Conservation (phyloP, 108 stramenopile genomes). For the Seminavis robusta region DNA sequence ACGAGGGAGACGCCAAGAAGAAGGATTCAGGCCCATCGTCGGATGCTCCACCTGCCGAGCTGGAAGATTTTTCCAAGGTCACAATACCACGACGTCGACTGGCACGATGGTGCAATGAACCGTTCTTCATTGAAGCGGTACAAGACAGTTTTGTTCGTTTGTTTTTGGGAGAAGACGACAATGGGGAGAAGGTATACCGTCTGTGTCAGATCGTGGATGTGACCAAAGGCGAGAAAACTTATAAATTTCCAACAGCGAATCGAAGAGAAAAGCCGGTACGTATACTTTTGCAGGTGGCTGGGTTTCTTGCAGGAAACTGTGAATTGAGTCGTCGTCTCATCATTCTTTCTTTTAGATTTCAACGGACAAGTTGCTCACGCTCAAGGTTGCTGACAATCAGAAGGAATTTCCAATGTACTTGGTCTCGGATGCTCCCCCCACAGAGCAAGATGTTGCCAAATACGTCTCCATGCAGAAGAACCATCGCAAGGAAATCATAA, state of each 20-base stretch:
- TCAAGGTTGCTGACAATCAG: conserved; percentile 66
- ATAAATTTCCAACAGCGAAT: conserved; percentile 57
- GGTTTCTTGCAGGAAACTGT: no score
- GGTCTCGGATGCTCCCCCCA: conserved; percentile 70
- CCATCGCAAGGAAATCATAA: conserved; percentile 41
- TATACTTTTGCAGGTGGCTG: neutral
- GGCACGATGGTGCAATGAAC: conserved; percentile 86
- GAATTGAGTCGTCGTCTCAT: neutral
- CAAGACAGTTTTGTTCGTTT: conserved; percentile 70
- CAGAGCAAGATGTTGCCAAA: conserved; percentile 60
- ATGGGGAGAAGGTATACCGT: conserved; percentile 80
- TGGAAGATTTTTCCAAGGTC: conserved; percentile 71
- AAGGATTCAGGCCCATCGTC: conserved; percentile 21
- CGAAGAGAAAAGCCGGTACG: conserved; percentile 61
- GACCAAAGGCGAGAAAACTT: conserved; percentile 35
- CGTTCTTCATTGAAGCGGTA: conserved; percentile 79
- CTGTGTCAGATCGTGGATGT: conserved; percentile 77
- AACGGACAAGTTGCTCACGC: conserved; percentile 66
- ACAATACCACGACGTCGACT: conserved; percentile 76
- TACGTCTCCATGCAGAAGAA: conserved; percentile 64
- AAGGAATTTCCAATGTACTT: conserved; percentile 71
- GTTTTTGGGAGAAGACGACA: conserved; percentile 72
- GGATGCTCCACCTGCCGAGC: conserved; percentile 59
- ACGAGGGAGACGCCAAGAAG: conserved; percentile 1
- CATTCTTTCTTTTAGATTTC: conserved; percentile 26